Evolutionary conservation across 345 rosid species (phyloP).

Genomic region (Corymbia maculata): DNA sequence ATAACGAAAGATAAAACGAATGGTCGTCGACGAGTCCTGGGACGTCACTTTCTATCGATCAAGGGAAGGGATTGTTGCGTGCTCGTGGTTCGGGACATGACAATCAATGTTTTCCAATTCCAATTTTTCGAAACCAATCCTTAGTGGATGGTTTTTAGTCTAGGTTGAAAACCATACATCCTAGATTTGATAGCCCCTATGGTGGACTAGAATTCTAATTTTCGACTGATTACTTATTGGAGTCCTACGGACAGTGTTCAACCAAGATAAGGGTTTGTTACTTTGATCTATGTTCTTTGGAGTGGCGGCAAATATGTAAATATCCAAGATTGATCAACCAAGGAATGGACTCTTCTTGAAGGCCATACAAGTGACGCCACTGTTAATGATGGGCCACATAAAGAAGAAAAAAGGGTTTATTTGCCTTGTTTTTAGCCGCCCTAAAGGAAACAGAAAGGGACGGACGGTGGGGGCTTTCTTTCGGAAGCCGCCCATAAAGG

Average conservation of each 20-base stretch:
- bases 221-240: background rate
- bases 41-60: too few species aligned
- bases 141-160: too few species aligned
- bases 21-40: too few species aligned
- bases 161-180: too few species aligned
- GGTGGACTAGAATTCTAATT: too few species aligned
- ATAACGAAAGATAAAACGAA: too few species aligned
- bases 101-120: too few species aligned
- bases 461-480: background rate
- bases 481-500: background rate
- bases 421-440: background rate
- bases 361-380: background rate
- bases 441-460: background rate
- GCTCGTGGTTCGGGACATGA: too few species aligned
- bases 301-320: background rate
- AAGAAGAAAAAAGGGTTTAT: background rate
- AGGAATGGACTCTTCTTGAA: background rate
- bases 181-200: too few species aligned
- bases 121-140: too few species aligned
- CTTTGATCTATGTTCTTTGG: background rate
- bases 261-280: background rate
- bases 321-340: background rate
- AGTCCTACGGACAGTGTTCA: rapidly evolving
- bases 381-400: background rate
- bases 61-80: too few species aligned